Base-by-base conservation (phyloP, 768 basidiomycete genomes). In the Russula lepida region DNA sequence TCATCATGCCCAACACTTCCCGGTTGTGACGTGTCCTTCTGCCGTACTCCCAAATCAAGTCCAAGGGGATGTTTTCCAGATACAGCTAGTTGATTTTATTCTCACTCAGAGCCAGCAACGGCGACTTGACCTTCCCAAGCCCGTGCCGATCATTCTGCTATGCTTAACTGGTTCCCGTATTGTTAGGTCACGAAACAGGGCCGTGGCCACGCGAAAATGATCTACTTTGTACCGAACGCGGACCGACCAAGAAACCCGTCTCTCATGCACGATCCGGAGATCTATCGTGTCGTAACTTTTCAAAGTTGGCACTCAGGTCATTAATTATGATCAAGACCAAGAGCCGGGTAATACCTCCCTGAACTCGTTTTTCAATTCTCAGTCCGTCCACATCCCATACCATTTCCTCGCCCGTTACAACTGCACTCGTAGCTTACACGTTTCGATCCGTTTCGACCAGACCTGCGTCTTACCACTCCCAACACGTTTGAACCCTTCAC, bases 281-380 rank as follows among this genome's bases (percentile, higher is more conserved):
- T 64, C 63, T 46, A 63, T 62, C 54, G 51, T 62, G 55, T 62
- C 33, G 59, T 64, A 64, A 64, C 54, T 9, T 62, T 56, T 60
- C 30, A 53, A 2, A 35, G 51, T 53, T 57, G 55, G 63, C n/a
- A 35, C 28, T 23, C 15, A 49, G 56, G 62, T 63, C 60, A 19
- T 47, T 37, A 44, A 57, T 52, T 25, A 33, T 44, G 27, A 56
- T 37, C 7, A 21, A 19, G 6, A 30, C 63, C 55, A 57, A 54
- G 39, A 27, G 54, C 60, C 55, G 37, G 63, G 63, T 21, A 23
- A 30, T 52, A 15, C 55, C 25, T 39, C 35, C 44, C 35, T 46
- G n/a, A 39, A 52, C 54, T 64, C 52, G 35, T 59, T 49, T 62
- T 27, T 33, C 47, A 56, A 1, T 17, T 25, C 35, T 25, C 35